Evolutionary conservation across 345 rosid species (phyloP).

Genomic region (Zanthoxylum bungeanum): DNA sequence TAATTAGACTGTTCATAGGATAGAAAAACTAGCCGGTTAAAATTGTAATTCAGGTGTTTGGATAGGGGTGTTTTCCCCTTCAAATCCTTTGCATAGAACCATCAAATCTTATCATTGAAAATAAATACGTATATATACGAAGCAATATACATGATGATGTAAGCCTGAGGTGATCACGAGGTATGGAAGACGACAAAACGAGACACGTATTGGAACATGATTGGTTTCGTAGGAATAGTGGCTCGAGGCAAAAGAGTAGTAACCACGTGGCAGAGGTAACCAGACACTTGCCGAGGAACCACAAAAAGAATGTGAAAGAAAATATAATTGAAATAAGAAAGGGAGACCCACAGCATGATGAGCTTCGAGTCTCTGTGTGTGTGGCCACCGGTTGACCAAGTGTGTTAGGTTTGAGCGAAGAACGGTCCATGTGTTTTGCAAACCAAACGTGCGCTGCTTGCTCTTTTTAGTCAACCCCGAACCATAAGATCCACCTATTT

Average conservation of each 20-base stretch:
- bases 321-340: background rate
- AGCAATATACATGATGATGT: constrained; percentile 14
- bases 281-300: background rate
- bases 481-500: constrained; percentile 20
- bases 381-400: constrained; percentile 26
- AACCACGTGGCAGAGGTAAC: background rate
- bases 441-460: background rate
- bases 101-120: background rate
- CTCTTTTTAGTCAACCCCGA: constrained; percentile 14
- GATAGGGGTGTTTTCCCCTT: too few relatives aligned
- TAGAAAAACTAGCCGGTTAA: too few relatives aligned
- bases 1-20: too few relatives aligned
- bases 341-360: too few relatives aligned
- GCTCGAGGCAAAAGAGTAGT: background rate
- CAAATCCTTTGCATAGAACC: too few relatives aligned
- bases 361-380: background rate
- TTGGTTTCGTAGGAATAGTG: background rate
- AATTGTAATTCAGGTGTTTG: too few relatives aligned
- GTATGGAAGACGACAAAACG: constrained; percentile 3
- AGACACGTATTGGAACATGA: background rate
- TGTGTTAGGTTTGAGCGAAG: constrained; percentile 9
- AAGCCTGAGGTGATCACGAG: constrained; percentile 27
- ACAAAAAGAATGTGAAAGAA: background rate
- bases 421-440: too few relatives aligned
- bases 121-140: background rate